These are phyloP conservation scores for Castanea sativa DNA, from an alignment of 306 rosid species.

Conservation along the genomic window DNA sequence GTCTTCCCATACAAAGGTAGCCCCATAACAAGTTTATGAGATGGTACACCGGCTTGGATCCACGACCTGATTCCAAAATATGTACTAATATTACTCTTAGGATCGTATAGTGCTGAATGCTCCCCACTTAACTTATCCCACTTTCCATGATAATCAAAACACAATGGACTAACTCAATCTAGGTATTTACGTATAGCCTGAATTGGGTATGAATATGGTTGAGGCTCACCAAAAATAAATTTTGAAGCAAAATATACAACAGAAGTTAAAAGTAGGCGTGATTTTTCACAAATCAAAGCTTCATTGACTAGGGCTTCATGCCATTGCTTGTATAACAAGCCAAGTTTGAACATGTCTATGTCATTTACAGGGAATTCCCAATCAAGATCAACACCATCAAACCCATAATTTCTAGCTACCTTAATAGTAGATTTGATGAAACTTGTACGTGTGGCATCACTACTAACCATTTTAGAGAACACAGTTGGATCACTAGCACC, in stretches of 20 bases:
- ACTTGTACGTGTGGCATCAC: conserved; percentile 16
- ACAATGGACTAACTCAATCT: conserved; percentile 81
- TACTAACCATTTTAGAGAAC: conserved; percentile 52
- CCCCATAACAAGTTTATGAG: conserved; percentile 62
- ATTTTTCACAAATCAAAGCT: conserved; percentile 2
- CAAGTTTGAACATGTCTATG: conserved; percentile 67
- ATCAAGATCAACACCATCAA: conserved; percentile 73
- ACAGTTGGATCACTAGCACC: conserved; percentile 44
- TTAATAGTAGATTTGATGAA: conserved; percentile 68
- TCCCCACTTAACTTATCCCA: conserved; percentile 61
- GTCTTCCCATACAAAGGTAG: conserved; percentile 65
- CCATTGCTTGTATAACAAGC: conserved; percentile 52
- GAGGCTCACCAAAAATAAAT: conserved; percentile 26
- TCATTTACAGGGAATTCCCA: conserved; percentile 68
- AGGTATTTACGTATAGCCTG: conserved; percentile 35
- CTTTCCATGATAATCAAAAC: conserved; percentile 67
- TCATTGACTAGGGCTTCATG: conserved; percentile 36
- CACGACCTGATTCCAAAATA: conserved; percentile 57
- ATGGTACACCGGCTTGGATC: conserved; percentile 55
- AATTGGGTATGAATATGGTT: conserved; percentile 43
- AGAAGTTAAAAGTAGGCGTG: conserved; percentile 53
- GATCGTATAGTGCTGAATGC: conserved; percentile 50
- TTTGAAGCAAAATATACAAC: conserved; percentile 60
- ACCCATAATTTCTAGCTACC: conserved; percentile 56
- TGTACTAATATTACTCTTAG: conserved; percentile 43